Conservation (phyloP, 2,329 filamentous ascomycete genomes). For the Aureobasidium sp. region DNA sequence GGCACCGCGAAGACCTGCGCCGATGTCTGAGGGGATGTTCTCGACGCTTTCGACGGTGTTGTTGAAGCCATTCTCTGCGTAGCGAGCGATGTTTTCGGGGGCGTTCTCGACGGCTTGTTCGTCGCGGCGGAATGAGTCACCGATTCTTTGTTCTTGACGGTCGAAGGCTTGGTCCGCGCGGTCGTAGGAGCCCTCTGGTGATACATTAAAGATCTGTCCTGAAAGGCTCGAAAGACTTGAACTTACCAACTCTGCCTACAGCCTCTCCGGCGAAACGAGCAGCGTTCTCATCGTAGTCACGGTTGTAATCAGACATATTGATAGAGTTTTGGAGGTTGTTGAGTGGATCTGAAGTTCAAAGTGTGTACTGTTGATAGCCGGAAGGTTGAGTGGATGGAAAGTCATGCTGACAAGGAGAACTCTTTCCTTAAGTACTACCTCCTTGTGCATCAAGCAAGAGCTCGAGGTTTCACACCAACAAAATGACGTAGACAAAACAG, state of each 20-base stretch:
- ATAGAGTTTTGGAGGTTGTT: no score
- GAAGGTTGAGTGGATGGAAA: no score
- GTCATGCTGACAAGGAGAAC: neutral
- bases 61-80: constrained; percentile 15
- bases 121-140: constrained; percentile 18
- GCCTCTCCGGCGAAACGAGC: constrained; percentile 20
- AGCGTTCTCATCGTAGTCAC: constrained; percentile 18
- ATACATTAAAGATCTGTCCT: neutral
- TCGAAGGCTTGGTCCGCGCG: constrained; percentile 18
- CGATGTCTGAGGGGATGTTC: constrained; percentile 19
- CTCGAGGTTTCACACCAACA: neutral
- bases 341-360: no score
- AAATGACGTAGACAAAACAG: neutral
- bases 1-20: constrained; percentile 13
- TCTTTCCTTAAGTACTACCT: neutral
- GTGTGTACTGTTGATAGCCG: no score
- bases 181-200: constrained; percentile 17
- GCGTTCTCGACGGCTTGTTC: constrained; percentile 19
- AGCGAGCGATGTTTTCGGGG: constrained; percentile 16
- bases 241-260: constrained; percentile 17
- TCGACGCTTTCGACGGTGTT: constrained; percentile 19
- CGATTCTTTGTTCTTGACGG: constrained; percentile 12
- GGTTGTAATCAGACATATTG: constrained; percentile 11
- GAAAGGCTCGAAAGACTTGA: neutral
- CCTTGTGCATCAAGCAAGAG: neutral